phyloP scores from a whole-genome alignment of 345 rosid species.

The Syzygium jambos region DNA sequence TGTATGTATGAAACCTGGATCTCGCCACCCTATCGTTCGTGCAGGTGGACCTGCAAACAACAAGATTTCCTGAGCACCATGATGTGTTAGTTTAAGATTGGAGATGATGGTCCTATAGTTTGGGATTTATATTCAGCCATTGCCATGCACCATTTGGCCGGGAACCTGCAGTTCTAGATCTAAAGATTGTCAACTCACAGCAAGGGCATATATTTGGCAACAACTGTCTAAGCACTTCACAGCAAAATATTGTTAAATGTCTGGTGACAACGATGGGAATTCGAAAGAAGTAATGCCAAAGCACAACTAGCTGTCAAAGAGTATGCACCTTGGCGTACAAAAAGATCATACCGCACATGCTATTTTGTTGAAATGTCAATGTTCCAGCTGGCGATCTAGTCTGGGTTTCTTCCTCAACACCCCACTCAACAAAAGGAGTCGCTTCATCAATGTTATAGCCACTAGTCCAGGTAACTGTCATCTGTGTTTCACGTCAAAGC shows the following conservation, averaged over 20 bases:
- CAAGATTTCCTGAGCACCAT: background rate
- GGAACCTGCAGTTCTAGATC: background rate
- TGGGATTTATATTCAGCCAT: background rate
- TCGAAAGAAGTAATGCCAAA: background rate
- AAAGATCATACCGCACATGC: slow-evolving; percentile 77
- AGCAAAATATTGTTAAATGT: background rate
- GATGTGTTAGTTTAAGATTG: background rate
- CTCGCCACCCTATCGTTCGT: slow-evolving; percentile 37
- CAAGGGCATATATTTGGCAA: background rate
- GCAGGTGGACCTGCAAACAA: slow-evolving; percentile 34
- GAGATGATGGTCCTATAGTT: background rate
- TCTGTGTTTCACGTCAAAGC: slow-evolving; percentile 24
- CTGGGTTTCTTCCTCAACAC: slow-evolving; percentile 24
- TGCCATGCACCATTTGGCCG: background rate
- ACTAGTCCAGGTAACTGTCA: slow-evolving; percentile 97
- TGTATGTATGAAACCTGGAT: slow-evolving; percentile 40
- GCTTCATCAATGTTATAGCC: slow-evolving; percentile 73
- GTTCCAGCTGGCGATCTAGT: slow-evolving; percentile 73
- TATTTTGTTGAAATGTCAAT: slow-evolving; percentile 48
- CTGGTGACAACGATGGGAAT: background rate
- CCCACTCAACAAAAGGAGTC: slow-evolving; percentile 73
- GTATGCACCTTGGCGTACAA: background rate
- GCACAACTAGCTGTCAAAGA: background rate
- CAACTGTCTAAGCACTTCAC: background rate
- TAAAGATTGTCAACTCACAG: background rate